Evolutionary conservation across 2,329 filamentous ascomycete genomes (phyloP), one percentile per base, ranked within the genome.

Genomic region (Gnomoniopsis sp.): DNA sequence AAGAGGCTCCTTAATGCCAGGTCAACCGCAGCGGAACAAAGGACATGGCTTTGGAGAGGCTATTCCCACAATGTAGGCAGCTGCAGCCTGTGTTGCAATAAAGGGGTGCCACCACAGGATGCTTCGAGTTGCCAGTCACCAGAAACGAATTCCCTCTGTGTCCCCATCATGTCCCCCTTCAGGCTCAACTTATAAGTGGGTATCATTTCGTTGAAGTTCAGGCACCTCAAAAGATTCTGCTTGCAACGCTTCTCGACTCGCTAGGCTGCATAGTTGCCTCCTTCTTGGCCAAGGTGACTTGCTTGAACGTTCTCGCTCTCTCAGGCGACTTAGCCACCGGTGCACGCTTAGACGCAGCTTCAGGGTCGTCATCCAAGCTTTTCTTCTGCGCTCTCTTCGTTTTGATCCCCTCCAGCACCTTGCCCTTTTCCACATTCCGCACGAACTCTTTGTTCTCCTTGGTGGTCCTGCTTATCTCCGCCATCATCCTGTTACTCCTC

Each of bases 401-500:
- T 69, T 87, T 84, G 73, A 93, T 92, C 11, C 86, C 86, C 53
- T 90, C 86, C 64, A 91, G 71, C 81, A 91, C 88, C 83, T 93
- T 93, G 53, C 86, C 88, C 69, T 80, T 84, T 78, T 95, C 90
- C 58, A 95, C 81, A 69, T 93, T 92, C 65, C 85, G 79, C 60
- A 93, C 82, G 71, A 93, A 95, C 64, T 86, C 83, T 79, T 89
- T 90, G 72, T 93, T 93, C 79, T 95, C 90, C 73, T 83, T 86
- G 60, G 86, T 87, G 49, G 88, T 85, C 77, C 87, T 87, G 68
- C 83, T 82, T 65, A 95, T 89, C 74, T 95, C 91, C 14, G 89
- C 88, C 59, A 89, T 78, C 82, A 95, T 85, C 67, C 90, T 82
- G 67, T 87, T 88, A 55, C 86, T 82, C 59, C 90, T 77, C 74